Percentiles rank a stretch among this genome's conserved stretches.
These are phyloP conservation scores for Pyracantha coccinea DNA, from an alignment of 331 rosid species.

Conservation along the genomic window DNA sequence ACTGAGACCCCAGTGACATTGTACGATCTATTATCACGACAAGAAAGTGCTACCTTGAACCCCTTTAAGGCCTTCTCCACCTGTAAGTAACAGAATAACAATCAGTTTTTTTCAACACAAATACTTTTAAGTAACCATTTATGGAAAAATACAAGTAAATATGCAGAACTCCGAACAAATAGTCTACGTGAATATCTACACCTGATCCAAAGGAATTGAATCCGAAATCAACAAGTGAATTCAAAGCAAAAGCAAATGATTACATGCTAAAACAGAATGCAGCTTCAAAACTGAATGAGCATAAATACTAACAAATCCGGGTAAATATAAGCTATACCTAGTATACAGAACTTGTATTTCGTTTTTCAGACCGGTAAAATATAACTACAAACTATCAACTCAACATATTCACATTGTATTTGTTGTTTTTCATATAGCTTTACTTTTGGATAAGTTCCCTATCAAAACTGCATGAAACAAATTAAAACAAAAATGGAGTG, in stretches of 20 bases:
- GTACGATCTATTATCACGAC: conserved; percentile 12
- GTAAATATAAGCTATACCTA: not conserved
- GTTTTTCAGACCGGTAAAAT: no score
- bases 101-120: not conserved
- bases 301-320: not conserved
- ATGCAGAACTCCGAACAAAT: no score
- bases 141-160: not conserved
- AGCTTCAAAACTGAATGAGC: not conserved
- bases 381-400: no score
- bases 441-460: no score
- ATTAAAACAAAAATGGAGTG: not conserved
- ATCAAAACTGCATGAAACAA: no score
- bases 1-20: conserved; percentile 38
- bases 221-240: no score
- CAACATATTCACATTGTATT: no score
- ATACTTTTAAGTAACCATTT: no score
- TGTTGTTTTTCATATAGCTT: no score
- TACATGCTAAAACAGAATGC: not conserved
- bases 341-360: not conserved
- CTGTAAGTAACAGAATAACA: conserved; percentile 19
- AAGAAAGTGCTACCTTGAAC: conserved; percentile 25
- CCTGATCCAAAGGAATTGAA: no score
- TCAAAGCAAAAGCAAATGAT: not conserved
- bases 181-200: no score
- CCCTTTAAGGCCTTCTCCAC: conserved; percentile 39